Evolutionary conservation across 495 filamentous ascomycete species (phyloP).

Genomic region (Aspergillus avenaceus): DNA sequence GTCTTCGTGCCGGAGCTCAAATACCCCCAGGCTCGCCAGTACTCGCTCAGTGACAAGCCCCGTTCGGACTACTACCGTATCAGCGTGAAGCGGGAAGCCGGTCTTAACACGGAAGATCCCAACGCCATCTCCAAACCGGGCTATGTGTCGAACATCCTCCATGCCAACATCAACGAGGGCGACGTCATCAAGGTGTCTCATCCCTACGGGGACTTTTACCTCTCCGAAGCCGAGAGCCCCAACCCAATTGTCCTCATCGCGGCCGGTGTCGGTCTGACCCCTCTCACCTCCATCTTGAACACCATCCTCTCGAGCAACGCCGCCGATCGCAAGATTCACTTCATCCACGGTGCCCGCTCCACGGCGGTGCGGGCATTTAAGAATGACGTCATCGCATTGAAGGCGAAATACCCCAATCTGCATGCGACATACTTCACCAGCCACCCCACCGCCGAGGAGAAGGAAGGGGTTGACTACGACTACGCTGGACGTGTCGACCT

Average conservation of each 20-base stretch:
- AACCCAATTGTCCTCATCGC: slow-evolving; percentile 62
- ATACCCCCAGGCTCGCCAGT: slow-evolving; percentile 64
- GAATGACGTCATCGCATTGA: slow-evolving; percentile 44
- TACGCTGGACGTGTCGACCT: slow-evolving; percentile 53
- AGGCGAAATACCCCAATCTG: slow-evolving; percentile 36
- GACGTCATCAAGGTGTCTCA: slow-evolving; percentile 60
- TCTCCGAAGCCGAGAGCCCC: slow-evolving; percentile 32
- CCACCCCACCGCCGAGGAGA: slow-evolving; percentile 37
- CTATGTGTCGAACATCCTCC: slow-evolving; percentile 67
- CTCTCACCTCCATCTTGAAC: slow-evolving; percentile 65
- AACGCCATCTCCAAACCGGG: slow-evolving; percentile 48
- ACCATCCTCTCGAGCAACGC: slow-evolving; percentile 34
- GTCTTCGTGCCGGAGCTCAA: slow-evolving; percentile 53
- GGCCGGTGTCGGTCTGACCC: slow-evolving; percentile 67
- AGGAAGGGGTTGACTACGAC: slow-evolving; percentile 52
- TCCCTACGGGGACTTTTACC: slow-evolving; percentile 67
- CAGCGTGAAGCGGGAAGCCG: slow-evolving; percentile 64
- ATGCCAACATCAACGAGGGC: slow-evolving; percentile 55
- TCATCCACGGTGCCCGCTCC: slow-evolving; percentile 57
- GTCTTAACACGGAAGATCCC: slow-evolving; percentile 39
- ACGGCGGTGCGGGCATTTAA: slow-evolving; percentile 37
- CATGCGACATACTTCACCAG: slow-evolving; percentile 35
- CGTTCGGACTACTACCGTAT: slow-evolving; percentile 60
- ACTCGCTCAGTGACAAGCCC: slow-evolving; percentile 64
- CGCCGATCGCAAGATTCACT: slow-evolving; percentile 48